phyloP scores from a whole-genome alignment of 148 eudicot genomes.

The Simmondsia chinensis region DNA sequence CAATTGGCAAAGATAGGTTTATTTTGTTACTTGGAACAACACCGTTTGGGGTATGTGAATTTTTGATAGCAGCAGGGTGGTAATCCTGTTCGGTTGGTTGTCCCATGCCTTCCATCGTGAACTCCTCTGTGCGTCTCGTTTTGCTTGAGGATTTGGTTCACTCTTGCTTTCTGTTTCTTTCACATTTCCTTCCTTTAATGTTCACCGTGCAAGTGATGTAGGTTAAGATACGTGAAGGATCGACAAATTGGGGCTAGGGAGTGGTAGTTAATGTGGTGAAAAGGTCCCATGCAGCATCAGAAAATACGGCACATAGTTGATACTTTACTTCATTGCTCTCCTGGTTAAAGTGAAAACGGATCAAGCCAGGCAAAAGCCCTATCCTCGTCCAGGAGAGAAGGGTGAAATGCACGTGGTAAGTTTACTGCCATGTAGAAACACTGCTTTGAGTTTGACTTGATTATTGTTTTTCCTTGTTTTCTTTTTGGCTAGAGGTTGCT shows the following conservation, averaged over 20 bases:
- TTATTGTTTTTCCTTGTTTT: neutral
- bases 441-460: neutral
- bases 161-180: too few relatives aligned
- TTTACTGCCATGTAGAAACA: constrained; percentile 5
- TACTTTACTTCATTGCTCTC: constrained; percentile 87
- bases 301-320: constrained; percentile 73
- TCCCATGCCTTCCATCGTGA: too few relatives aligned
- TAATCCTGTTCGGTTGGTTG: too few relatives aligned
- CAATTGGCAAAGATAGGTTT: too few relatives aligned
- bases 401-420: constrained; percentile 99
- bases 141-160: too few relatives aligned
- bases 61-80: too few relatives aligned
- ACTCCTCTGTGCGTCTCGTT: too few relatives aligned
- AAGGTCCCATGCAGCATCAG: constrained; percentile 42
- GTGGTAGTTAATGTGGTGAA: constrained; percentile 96
- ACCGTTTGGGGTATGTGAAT: too few relatives aligned
- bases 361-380: constrained; percentile 69
- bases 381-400: constrained; percentile 94
- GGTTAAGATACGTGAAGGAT: constrained; percentile 87
- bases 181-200: neutral
- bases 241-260: constrained; percentile 99
- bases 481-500: too few relatives aligned
- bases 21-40: too few relatives aligned
- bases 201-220: constrained; percentile 30
- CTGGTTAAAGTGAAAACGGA: constrained; percentile 80